Evolutionary conservation across 148 eudicot genomes (phyloP).

Genomic region (Heliamphora exappendiculata): DNA sequence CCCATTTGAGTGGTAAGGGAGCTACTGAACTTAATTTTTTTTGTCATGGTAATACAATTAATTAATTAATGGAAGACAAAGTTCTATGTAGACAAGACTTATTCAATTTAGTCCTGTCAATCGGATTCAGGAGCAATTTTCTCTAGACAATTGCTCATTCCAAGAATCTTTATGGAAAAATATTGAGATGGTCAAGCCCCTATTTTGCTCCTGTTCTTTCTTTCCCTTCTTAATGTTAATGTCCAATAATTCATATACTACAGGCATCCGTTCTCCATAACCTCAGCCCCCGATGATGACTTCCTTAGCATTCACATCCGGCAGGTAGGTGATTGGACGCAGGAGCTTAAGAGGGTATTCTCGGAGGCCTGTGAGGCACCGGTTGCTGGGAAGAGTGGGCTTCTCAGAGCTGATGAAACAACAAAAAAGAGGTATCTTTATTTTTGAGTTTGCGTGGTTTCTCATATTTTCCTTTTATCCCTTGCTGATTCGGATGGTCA

Average conservation of each 20-base stretch:
- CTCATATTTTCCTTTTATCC: background rate
- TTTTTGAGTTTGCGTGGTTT: background rate
- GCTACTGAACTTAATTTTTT: background rate
- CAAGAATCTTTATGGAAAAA: background rate
- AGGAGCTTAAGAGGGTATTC: conserved; percentile 64
- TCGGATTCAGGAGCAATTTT: background rate
- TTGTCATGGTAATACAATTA: no score
- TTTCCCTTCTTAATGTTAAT: background rate
- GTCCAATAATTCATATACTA: background rate
- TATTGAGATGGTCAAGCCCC: background rate
- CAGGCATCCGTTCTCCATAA: conserved; percentile 99
- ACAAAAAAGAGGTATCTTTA: conserved; percentile 48
- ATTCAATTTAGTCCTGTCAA: background rate
- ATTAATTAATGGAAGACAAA: background rate
- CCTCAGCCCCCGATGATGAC: conserved; percentile 93
- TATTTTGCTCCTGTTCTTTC: background rate
- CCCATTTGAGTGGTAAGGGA: conserved; percentile 75
- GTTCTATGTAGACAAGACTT: background rate
- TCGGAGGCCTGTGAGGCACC: conserved; percentile 60
- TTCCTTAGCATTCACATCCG: conserved; percentile 85
- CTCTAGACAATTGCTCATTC: background rate
- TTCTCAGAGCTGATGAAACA: conserved; percentile 78
- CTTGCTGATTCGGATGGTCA: background rate
- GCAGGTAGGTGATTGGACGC: conserved; percentile 88
- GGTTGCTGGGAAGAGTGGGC: conserved; percentile 67